Evolutionary conservation across 495 filamentous ascomycete genomes (phyloP), one percentile per base, ranked within the genome.

Genomic region (Lophiostoma macrostomum): DNA sequence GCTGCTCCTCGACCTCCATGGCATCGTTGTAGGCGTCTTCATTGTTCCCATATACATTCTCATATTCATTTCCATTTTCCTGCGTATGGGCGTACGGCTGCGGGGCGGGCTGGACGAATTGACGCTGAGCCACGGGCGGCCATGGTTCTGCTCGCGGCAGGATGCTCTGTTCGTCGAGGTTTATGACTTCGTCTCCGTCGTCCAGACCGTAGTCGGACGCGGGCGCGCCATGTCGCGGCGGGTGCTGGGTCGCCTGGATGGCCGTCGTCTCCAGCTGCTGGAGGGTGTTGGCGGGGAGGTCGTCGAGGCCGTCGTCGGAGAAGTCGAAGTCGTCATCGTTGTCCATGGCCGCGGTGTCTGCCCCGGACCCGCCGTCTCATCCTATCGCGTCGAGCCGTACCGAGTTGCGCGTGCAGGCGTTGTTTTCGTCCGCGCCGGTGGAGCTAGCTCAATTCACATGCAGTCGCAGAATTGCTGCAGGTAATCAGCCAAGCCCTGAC

Each of bases 271-370:
- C 68, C 19, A 72, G 66, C 27, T 69, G 62, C 27, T 61, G 63
- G 10, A 70, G 61, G 11, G 67, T 60, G 48, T 65, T 64, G 24
- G 62, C 65, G 16, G 67, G 61, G 24, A 71, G 61, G 34, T 56
- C 60, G 50, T 68, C 66, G 25, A 70, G 56, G 44, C 61, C 69
- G 63, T 84, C 79, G 66, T 85, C 85, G 54, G 75, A 81, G 69
- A 83, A 84, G 46, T 43, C 50, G 64, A 74, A 76, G 45, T 83
- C 82, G 66, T 84, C 81, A 60, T 75, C 71, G 40, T 79, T 79
- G 72, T 70, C 46, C 38, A 52, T 71, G 54, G 72, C 71, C 64
- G 78, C 79, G 79, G 82, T 82, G 66, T 74, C 74, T 27, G 34
- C 12, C 53, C 16, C 1, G 23, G 24, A 16, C 16, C 3, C 46